A percentile compares a stretch with the other conserved stretches of the same genome.
Conservation (phyloP, 768 basidiomycete genomes). For the Leucocoprinus leucothites region DNA sequence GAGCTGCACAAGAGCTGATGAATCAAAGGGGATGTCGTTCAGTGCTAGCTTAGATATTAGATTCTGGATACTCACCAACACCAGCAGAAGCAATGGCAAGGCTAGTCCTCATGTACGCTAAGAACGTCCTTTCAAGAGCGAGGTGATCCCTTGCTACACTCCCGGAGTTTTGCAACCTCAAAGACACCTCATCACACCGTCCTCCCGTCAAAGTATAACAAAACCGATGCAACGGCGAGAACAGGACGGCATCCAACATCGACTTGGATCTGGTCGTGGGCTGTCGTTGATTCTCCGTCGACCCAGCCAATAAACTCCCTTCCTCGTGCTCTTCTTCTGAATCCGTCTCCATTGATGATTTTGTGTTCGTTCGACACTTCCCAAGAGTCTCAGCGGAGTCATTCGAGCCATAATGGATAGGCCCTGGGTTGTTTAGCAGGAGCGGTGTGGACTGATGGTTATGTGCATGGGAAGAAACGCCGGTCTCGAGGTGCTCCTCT, state of each 20-base stretch:
- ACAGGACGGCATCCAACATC: neutral
- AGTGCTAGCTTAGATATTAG: neutral
- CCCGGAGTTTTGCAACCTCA: constrained; percentile 53
- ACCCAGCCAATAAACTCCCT: neutral
- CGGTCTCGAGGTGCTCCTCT: neutral
- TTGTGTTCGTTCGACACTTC: neutral
- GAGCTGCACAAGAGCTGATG: constrained; percentile 52
- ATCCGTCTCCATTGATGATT: neutral
- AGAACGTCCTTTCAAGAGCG: constrained; percentile 59
- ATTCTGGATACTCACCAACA: constrained; percentile 42
- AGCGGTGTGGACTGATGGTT: neutral
- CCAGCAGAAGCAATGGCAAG: constrained; percentile 56
- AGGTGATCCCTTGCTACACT: constrained; percentile 65
- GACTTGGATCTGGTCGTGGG: neutral
- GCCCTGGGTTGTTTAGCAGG: neutral
- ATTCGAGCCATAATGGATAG: neutral
- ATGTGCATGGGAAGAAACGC: neutral
- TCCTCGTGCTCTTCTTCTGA: neutral
- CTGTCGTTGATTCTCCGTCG: neutral
- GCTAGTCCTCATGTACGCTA: constrained; percentile 65
- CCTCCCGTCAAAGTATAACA: constrained; percentile 1
- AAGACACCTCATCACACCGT: constrained; percentile 14
- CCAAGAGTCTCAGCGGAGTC: neutral
- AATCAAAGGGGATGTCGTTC: neutral
- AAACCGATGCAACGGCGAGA: neutral